Evolutionary conservation across 1,139 yeast genomes (phyloP).

Genomic region (Sugiyamaella paludigena): DNA sequence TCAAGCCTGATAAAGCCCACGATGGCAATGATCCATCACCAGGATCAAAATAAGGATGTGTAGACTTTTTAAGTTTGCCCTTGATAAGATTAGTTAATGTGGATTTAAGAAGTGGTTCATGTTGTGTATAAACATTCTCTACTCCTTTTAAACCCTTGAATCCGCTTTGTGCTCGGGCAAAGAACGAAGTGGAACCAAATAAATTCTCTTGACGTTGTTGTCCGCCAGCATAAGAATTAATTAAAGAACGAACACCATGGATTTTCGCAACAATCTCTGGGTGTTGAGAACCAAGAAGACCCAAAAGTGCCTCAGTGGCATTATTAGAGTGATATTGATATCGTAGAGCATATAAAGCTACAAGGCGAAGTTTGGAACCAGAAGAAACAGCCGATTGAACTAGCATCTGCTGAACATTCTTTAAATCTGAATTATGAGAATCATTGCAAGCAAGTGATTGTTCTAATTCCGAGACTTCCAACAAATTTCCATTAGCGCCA

Average conservation of each 20-base stretch:
- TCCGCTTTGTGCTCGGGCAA: conserved; percentile 45
- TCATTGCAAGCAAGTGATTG: conserved; percentile 76
- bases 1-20: conserved; percentile 23
- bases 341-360: conserved; percentile 69
- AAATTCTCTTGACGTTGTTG: conserved; percentile 47
- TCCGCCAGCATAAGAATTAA: conserved; percentile 41
- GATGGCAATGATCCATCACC: conserved; percentile 34
- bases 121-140: conserved; percentile 66
- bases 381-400: conserved; percentile 33
- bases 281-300: conserved; percentile 40
- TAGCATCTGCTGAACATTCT: conserved; percentile 47
- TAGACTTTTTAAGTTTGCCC: conserved; percentile 49
- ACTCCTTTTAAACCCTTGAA: conserved; percentile 46
- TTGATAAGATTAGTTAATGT: conserved; percentile 50
- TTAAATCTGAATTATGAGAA: conserved; percentile 50
- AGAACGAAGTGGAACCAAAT: conserved; percentile 42
- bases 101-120: conserved; percentile 67
- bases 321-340: conserved; percentile 52
- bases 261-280: conserved; percentile 21
- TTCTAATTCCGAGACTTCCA: conserved; percentile 88
- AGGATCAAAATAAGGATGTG: conserved; percentile 48
- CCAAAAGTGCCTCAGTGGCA: conserved; percentile 42
- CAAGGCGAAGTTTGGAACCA: conserved; percentile 54
- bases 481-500: conserved; percentile 56
- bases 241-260: conserved; percentile 27